Base-by-base conservation (phyloP, 2,329 filamentous ascomycete genomes). In the Diaporthe velutina region DNA sequence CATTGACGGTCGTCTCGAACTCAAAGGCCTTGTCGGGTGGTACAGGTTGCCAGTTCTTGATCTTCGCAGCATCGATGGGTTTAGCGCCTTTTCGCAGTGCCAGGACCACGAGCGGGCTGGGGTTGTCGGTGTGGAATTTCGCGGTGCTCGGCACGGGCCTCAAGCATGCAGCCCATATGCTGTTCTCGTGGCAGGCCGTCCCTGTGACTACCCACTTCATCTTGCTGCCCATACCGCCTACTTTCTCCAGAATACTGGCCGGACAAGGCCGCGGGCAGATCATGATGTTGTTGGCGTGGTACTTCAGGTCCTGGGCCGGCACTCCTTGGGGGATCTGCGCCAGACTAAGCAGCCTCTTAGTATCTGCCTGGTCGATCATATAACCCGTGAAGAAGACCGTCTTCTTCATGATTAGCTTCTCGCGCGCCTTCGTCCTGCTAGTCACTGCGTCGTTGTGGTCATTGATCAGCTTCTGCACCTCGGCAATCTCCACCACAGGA, bases 301-400 rank as follows among this genome's bases (percentile, higher is more conserved):
- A 91, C 77, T 94, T 95, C 77, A 98, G 86, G 70, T 97, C 94
- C 70, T 90, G 88, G 68, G 93, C 91, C 38, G 91, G 87, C 71
- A 92, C 85, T 74, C 89, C 88, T 5, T 86, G 80, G 5, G 93
- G 93, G 28, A 95, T 85, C 70, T 91, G 84, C 40, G 92, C 91
- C n/a, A 98, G 88, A 8, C 90, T 89, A 73, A 94, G 89, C 50
- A 98, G 87, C 73, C 90, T 91, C 80, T 94, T 90, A 2, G 93
- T 93, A 82, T 97, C 94, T 35, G 90, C 87, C 64, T 91, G 87
- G 54, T 88, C 88, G 77, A 99, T 93, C 83, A 98, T 91, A 84
- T 99, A 98, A 67, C 95, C 95, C 1, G 97, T 98, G 84, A 96
- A 98, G 83, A 95, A 95, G 67, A 98, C 93, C 1, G 92, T 95